Base-by-base conservation (phyloP, 1,284 basidiomycete genomes). In the Cryptococcus neoformans region DNA sequence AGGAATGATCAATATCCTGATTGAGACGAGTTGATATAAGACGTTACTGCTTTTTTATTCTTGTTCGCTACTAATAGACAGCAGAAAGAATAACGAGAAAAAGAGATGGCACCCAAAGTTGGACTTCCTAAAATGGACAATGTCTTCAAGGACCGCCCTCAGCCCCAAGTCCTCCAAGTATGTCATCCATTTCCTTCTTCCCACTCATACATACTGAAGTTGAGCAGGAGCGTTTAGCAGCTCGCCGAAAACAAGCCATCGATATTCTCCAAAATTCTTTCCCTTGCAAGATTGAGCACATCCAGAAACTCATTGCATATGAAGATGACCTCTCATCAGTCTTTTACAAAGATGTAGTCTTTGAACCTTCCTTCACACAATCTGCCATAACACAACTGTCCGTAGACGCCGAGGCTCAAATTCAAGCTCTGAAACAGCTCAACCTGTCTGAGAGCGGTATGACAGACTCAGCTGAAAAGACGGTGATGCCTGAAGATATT, bases 101-200 rank as follows among this genome's bases (percentile, higher is more conserved):
- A 41, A 11, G 5, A 11, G 12, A 41, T 41, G 40, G 40, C 40
- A 41, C n/a, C 40, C 40, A 41, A 41, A 10, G 40, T 41, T 41
- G 37, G 44, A 3, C 28, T 55, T 38, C 62, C 62, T 21, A 64
- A 63, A 42, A 62, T 69, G 64, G 58, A 60, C 9, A 55, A 65
- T 35, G 65, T 69, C 11, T 67, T 67, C 58, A 69, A 67, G 55
- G 53, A 53, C 3, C 60, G 61, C 37, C 67, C 67, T 28, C 46
- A 57, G 3, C 56, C 58, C 8, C 54, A 64, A 11, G 56, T 64
- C 34, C 2, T 62, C 8, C 48, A 54, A 17, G 67, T 68, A 37
- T 50, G 63, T 55, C 11, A 5, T 11, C 8, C n/a, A 5, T 12
- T 14, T 5, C 21, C 45, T 35, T 51, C 21, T 12, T 21, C 34